phyloP scores from a whole-genome alignment of 306 rosid species.

The Cicer arietinum region DNA sequence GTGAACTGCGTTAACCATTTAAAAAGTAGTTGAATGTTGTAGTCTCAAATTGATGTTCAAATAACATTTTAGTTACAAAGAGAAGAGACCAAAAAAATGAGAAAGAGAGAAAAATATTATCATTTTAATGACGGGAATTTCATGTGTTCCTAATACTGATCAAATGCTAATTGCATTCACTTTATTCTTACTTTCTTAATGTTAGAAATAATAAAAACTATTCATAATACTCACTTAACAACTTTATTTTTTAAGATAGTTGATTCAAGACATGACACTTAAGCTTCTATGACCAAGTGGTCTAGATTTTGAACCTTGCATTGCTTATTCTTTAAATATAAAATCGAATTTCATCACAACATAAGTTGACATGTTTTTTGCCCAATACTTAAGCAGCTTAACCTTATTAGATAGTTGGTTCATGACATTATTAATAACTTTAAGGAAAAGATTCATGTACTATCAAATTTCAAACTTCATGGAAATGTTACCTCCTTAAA shows the following conservation, averaged over 20 bases:
- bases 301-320: background rate
- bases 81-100: background rate
- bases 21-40: too few relatives aligned
- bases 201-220: background rate
- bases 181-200: background rate
- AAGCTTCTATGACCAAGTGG: background rate
- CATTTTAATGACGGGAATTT: slow-evolving; percentile 11
- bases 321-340: background rate
- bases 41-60: too few relatives aligned
- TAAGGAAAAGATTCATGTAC: slow-evolving; percentile 9
- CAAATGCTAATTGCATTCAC: background rate
- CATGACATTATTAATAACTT: background rate
- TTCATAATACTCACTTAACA: background rate
- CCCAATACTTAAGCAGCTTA: too few relatives aligned
- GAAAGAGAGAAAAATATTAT: background rate
- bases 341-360: background rate
- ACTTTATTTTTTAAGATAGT: background rate
- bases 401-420: background rate
- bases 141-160: slow-evolving; percentile 2
- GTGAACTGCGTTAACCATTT: background rate
- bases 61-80: background rate
- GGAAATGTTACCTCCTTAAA: slow-evolving; percentile 60
- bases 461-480: slow-evolving; percentile 4
- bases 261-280: background rate
- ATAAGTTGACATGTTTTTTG: background rate